A percentile compares a stretch with the other conserved stretches of the same genome.
Evolutionary conservation across 805 yeast genomes (phyloP).

Genomic region (Ogataea naganishii): DNA sequence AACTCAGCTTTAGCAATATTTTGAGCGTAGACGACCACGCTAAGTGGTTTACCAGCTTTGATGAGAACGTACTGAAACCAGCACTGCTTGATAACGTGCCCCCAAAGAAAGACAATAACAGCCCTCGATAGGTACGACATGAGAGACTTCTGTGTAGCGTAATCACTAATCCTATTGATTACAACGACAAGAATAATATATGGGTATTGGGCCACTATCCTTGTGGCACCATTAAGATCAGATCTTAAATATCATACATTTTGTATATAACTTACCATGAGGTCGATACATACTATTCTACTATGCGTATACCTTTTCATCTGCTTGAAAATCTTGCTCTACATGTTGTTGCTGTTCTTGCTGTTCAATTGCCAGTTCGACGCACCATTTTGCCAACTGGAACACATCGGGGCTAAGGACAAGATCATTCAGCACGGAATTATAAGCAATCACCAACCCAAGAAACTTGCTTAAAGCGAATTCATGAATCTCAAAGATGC

Average conservation of each 20-base stretch:
- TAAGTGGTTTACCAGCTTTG: slow-evolving; percentile 89
- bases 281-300: too few species aligned
- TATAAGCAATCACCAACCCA: slow-evolving; percentile 56
- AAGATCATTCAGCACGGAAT: slow-evolving; percentile 55
- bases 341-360: slow-evolving; percentile 20
- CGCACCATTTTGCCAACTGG: slow-evolving; percentile 64
- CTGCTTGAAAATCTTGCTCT: too few species aligned
- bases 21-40: slow-evolving; percentile 56
- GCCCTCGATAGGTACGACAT: not conserved
- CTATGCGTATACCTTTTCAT: too few species aligned
- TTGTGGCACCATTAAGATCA: too few species aligned
- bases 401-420: slow-evolving; percentile 54
- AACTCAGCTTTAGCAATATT: slow-evolving; percentile 19
- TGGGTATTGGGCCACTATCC: too few species aligned
- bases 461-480: slow-evolving; percentile 56
- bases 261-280: not conserved
- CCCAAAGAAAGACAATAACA: slow-evolving; percentile 5
- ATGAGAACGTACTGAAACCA: slow-evolving; percentile 89
- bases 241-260: slow-evolving; percentile 1
- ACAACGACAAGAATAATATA: too few species aligned
- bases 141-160: not conserved
- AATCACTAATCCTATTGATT: not conserved
- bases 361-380: slow-evolving; percentile 53
- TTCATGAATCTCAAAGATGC: slow-evolving; percentile 51
- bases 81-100: slow-evolving; percentile 65